phyloP scores from a whole-genome alignment of 2,329 filamentous ascomycete species.

The Bipolaris oryzae region DNA sequence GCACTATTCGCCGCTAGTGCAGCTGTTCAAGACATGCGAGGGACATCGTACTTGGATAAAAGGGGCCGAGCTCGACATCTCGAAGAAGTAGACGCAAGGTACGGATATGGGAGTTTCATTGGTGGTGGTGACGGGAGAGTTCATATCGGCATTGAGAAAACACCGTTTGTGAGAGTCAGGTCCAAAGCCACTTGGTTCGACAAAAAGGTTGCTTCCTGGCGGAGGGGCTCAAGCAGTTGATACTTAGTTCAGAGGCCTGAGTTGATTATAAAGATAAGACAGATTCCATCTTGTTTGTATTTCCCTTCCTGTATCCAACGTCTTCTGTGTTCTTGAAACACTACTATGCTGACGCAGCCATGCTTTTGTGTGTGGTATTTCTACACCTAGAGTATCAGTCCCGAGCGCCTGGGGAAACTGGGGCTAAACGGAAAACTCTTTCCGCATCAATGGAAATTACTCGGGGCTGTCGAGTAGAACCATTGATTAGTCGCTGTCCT shows the following conservation, averaged over 20 bases:
- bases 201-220: slow-evolving; percentile 14
- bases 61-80: slow-evolving; percentile 26
- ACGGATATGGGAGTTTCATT: slow-evolving; percentile 59
- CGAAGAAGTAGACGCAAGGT: slow-evolving; percentile 29
- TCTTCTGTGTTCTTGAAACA: no score
- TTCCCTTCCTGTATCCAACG: background rate
- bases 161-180: slow-evolving; percentile 45
- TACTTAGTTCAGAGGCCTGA: background rate
- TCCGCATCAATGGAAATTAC: no score
- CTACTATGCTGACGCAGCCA: background rate
- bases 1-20: slow-evolving; percentile 57
- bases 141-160: slow-evolving; percentile 60
- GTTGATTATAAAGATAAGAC: background rate
- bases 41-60: slow-evolving; percentile 25
- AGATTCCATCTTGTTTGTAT: background rate
- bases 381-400: background rate
- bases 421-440: background rate
- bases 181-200: slow-evolving; percentile 26
- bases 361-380: background rate
- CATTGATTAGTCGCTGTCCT: background rate
- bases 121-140: slow-evolving; percentile 56
- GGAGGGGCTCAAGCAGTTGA: slow-evolving; percentile 7
- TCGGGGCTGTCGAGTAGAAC: background rate
- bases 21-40: slow-evolving; percentile 47
- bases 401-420: background rate